These are phyloP conservation scores for Aspergillus sclerotialis DNA, from an alignment of 2,329 filamentous ascomycete species.

Conservation along the genomic window DNA sequence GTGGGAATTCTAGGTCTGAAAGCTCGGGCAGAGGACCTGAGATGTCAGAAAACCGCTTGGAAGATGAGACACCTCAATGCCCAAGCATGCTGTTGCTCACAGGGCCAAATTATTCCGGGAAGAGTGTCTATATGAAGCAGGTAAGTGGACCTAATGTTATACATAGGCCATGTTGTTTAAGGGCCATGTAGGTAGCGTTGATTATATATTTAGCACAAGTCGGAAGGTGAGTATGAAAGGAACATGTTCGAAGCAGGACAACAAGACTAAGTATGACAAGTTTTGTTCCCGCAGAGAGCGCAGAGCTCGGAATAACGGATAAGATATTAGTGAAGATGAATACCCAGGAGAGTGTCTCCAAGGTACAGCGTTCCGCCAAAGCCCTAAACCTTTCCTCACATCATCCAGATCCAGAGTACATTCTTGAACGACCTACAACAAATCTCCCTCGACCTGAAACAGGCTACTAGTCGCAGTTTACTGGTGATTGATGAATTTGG, in stretches of 20 bases:
- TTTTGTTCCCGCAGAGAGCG: slow-evolving; percentile 74
- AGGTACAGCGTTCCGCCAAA: slow-evolving; percentile 22
- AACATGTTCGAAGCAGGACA: background rate
- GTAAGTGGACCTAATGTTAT: slow-evolving; percentile 9
- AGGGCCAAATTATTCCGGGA: slow-evolving; percentile 93
- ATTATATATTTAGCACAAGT: slow-evolving; percentile 91
- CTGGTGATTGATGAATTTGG: slow-evolving; percentile 91
- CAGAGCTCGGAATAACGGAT: slow-evolving; percentile 79
- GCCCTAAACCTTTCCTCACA: background rate
- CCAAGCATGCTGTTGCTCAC: slow-evolving; percentile 75
- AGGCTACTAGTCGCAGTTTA: slow-evolving; percentile 69
- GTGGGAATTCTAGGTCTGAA: slow-evolving; percentile 38
- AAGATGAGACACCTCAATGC: slow-evolving; percentile 11
- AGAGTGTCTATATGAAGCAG: slow-evolving; percentile 93
- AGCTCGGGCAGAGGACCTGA: background rate
- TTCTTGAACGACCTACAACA: slow-evolving; percentile 85
- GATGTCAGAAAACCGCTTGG: background rate
- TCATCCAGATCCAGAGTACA: slow-evolving; percentile 49
- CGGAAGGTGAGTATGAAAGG: slow-evolving; percentile 44
- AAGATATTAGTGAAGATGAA: slow-evolving; percentile 83
- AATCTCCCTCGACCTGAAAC: slow-evolving; percentile 66
- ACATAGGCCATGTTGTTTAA: too few relatives aligned
- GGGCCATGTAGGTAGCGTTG: slow-evolving; percentile 53
- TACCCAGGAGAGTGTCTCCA: slow-evolving; percentile 62
- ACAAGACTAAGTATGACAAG: slow-evolving; percentile 37